Conservation (phyloP, 2,329 filamentous ascomycete genomes). For the Aspergillus pseudoterreus region DNA sequence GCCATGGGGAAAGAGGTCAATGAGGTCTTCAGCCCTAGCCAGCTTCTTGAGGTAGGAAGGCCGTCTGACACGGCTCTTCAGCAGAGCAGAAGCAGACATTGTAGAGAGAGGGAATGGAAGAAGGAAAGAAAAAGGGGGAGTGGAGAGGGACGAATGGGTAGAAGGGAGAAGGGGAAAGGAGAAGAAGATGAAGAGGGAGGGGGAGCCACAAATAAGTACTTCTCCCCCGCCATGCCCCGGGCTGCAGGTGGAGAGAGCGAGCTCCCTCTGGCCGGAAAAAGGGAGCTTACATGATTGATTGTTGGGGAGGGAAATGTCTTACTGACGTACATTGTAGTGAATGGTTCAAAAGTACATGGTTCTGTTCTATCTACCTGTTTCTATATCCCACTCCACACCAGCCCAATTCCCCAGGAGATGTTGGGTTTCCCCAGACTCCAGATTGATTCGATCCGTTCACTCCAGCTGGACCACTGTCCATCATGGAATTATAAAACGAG, state of each 20-base stretch:
- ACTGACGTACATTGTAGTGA: not conserved
- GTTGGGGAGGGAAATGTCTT: too few relatives aligned
- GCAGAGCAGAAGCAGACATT: constrained; percentile 64
- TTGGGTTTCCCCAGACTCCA: not conserved
- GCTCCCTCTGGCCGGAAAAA: not conserved
- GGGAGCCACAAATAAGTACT: constrained; percentile 16
- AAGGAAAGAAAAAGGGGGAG: constrained; percentile 10
- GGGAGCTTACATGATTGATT: not conserved
- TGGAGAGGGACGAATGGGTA: constrained; percentile 8
- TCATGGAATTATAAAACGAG: not conserved
- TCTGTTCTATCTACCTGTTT: not conserved
- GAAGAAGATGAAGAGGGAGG: constrained; percentile 1
- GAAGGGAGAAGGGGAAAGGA: constrained; percentile 2
- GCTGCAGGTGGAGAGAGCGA: constrained; percentile 13
- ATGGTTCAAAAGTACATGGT: not conserved
- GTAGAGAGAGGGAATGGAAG: constrained; percentile 10
- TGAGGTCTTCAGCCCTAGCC: constrained; percentile 71
- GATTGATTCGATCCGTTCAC: not conserved
- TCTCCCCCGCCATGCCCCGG: constrained; percentile 9
- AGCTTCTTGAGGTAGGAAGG: constrained; percentile 78
- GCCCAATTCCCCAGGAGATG: not conserved
- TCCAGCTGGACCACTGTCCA: not conserved
- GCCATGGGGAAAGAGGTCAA: constrained; percentile 77
- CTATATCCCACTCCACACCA: not conserved
- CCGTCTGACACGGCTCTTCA: constrained; percentile 71